Evolutionary conservation across 2,329 filamentous ascomycete genomes (phyloP).

Genomic region (Xylaria sp.): DNA sequence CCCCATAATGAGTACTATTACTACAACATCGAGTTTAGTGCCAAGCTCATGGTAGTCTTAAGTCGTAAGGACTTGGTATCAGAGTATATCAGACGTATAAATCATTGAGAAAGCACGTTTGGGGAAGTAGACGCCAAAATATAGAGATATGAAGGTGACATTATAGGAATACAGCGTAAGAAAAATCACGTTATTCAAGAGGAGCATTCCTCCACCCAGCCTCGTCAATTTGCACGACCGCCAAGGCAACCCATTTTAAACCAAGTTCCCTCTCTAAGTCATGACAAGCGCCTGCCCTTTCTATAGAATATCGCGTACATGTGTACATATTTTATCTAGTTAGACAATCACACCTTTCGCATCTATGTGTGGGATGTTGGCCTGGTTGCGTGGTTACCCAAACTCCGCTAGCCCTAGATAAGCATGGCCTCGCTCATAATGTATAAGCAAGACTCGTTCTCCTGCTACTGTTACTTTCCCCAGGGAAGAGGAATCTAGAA

Average conservation of each 20-base stretch:
- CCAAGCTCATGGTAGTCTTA: neutral
- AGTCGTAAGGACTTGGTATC: neutral
- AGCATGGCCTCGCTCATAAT: constrained; percentile 1
- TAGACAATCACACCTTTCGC: neutral
- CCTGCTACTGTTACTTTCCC: constrained; percentile 5
- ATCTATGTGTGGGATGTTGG: constrained; percentile 2
- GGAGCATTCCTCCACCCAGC: constrained; percentile 6
- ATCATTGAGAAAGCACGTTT: too few relatives aligned
- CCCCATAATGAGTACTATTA: too few relatives aligned
- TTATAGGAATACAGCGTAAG: constrained; percentile 30
- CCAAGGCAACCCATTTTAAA: constrained; percentile 20
- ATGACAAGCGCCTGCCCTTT: constrained; percentile 25
- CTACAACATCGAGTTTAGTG: too few relatives aligned
- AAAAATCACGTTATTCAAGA: constrained; percentile 12
- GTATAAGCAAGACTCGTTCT: constrained; percentile 8
- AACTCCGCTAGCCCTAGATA: constrained; percentile 12
- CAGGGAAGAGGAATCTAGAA: neutral
- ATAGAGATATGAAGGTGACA: constrained; percentile 19
- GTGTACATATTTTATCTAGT: constrained; percentile 21
- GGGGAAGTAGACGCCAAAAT: neutral
- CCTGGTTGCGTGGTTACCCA: constrained; percentile 1
- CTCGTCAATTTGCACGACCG: constrained; percentile 13
- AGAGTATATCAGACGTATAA: neutral
- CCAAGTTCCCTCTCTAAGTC: constrained; percentile 29
- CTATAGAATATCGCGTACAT: constrained; percentile 29